Evolutionary conservation across 202 grass and related monocot genomes (phyloP).

Genomic region (Sporobolus alterniflorus): DNA sequence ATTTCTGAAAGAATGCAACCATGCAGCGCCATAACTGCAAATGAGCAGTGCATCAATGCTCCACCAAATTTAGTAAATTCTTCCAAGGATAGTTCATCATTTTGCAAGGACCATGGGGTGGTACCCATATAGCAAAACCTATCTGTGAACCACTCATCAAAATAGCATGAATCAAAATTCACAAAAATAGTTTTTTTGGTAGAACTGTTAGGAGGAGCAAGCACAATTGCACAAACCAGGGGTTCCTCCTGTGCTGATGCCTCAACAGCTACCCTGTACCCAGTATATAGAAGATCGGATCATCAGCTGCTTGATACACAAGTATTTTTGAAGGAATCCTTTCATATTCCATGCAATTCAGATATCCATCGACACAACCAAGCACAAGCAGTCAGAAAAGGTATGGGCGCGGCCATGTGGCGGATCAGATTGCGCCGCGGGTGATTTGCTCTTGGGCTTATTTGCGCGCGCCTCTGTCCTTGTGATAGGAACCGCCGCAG

Average conservation of each 20-base stretch:
- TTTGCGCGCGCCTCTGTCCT: neutral
- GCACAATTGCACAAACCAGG: constrained; percentile 71
- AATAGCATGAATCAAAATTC: constrained; percentile 28
- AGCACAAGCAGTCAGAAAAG: too few relatives aligned
- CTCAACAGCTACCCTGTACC: constrained; percentile 85
- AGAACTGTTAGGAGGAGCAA: too few relatives aligned
- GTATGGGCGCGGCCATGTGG: neutral
- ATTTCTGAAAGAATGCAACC: constrained; percentile 99
- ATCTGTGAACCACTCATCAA: constrained; percentile 55
- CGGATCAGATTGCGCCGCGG: neutral
- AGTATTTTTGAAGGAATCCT: constrained; percentile 96
- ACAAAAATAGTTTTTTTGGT: constrained; percentile 5
- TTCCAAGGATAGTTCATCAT: constrained; percentile 87
- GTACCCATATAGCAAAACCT: constrained; percentile 94
- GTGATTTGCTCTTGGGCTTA: neutral
- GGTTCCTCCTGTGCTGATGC: constrained; percentile 84
- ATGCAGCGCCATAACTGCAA: constrained; percentile 96
- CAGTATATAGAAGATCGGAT: constrained; percentile 93
- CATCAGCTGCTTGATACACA: constrained; percentile 93
- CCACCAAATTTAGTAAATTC: constrained; percentile 81
- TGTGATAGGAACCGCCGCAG: neutral
- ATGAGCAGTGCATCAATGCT: constrained; percentile 89
- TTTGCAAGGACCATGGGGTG: constrained; percentile 90
- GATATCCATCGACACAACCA: constrained; percentile 92
- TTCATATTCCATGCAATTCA: constrained; percentile 95